A percentile compares a stretch with the other conserved stretches of the same genome.
Conservation (phyloP, 2,329 filamentous ascomycete species). For the Cladophialophora psammophila region DNA sequence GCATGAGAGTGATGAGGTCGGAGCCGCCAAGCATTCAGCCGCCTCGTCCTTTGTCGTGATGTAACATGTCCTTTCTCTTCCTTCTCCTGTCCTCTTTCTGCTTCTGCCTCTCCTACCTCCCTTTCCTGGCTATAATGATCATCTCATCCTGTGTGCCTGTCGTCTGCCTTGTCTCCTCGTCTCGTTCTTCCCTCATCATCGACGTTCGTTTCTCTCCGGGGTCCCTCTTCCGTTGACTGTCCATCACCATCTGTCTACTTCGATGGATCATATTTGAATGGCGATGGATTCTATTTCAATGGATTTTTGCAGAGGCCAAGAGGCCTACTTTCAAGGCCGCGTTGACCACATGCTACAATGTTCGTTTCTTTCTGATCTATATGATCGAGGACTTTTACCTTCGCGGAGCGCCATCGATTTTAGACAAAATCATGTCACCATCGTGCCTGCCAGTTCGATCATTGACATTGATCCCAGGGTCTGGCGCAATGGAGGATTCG, state of each 20-base stretch:
- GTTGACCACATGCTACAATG: not conserved
- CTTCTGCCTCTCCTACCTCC: not conserved
- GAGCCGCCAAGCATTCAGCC: not conserved
- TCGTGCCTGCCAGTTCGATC: not conserved
- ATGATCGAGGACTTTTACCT: not conserved
- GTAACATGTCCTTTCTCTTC: not conserved
- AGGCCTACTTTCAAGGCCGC: slow-evolving; percentile 4
- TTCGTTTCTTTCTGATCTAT: not conserved
- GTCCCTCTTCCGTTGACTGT: not conserved
- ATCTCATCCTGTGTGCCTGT: not conserved
- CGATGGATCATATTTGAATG: not conserved
- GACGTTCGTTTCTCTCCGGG: not conserved
- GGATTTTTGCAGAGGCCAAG: not conserved
- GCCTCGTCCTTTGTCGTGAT: not conserved
- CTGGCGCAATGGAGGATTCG: not conserved
- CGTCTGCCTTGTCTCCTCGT: not conserved
- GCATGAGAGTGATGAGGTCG: not conserved
- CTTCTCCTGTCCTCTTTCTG: not conserved
- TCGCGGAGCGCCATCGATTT: not conserved
- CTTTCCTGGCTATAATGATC: not conserved
- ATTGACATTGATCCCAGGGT: not conserved
- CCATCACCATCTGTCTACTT: too few relatives aligned
- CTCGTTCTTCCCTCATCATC: not conserved
- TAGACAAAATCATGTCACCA: not conserved
- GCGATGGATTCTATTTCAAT: not conserved